phyloP scores from a whole-genome alignment of 1,139 yeast species.

The Diutina siamensis region DNA sequence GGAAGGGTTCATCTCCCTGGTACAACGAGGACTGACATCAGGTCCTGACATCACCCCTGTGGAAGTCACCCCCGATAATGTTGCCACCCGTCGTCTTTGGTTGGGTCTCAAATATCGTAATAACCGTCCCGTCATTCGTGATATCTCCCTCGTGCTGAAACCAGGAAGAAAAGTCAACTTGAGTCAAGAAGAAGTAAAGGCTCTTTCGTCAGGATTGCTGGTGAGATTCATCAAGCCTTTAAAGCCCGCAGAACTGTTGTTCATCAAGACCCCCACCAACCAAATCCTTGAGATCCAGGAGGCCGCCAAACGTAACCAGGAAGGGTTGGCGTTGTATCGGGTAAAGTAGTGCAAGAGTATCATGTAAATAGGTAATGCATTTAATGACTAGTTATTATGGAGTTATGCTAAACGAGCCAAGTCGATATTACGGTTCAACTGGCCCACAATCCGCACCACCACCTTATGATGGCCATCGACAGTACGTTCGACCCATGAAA shows the following conservation, averaged over 20 bases:
- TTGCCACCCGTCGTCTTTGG: slow-evolving; percentile 85
- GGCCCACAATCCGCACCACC: background rate
- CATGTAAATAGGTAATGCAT: slow-evolving; percentile 3
- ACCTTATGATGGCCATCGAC: background rate
- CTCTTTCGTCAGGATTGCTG: slow-evolving; percentile 64
- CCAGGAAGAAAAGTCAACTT: slow-evolving; percentile 73
- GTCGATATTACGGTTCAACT: background rate
- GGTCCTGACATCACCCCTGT: slow-evolving; percentile 74
- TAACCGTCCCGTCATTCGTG: slow-evolving; percentile 62
- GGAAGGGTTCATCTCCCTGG: slow-evolving; percentile 78
- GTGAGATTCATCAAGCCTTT: slow-evolving; percentile 70
- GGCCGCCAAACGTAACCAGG: slow-evolving; percentile 63
- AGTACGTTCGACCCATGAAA: background rate
- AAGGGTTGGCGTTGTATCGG: slow-evolving; percentile 78
- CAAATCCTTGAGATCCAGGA: slow-evolving; percentile 69
- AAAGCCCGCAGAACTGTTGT: slow-evolving; percentile 83
- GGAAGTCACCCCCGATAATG: slow-evolving; percentile 81
- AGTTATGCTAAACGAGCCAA: background rate
- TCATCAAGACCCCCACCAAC: slow-evolving; percentile 37
- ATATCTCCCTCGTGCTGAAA: slow-evolving; percentile 65
- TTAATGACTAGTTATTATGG: background rate
- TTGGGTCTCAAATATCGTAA: slow-evolving; percentile 80
- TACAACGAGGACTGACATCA: slow-evolving; percentile 78
- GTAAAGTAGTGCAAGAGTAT: slow-evolving; percentile 30
- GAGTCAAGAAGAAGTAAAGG: slow-evolving; percentile 50